phyloP scores from a whole-genome alignment of 352 stramenopile genomes.

The Phytophthora lateralis region DNA sequence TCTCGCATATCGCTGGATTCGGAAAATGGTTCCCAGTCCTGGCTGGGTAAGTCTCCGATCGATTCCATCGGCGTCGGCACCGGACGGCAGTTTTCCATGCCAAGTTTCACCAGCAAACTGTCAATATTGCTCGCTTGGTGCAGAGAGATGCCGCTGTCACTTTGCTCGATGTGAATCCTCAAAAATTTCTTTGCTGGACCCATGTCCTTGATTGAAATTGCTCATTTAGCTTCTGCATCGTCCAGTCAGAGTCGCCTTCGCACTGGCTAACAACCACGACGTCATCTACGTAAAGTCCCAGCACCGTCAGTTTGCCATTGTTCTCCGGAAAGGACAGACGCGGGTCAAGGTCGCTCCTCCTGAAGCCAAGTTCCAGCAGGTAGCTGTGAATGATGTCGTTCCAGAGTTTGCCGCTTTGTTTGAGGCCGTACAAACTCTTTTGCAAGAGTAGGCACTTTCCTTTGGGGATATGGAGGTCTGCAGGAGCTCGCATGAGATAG shows the following conservation, averaged over 20 bases:
- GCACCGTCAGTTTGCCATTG: constrained; percentile 2
- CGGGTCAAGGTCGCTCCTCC: constrained; percentile 5
- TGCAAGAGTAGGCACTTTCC: not conserved
- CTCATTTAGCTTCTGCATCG: not conserved
- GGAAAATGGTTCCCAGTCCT: not conserved
- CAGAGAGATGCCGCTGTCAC: not conserved
- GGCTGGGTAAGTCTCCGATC: not conserved
- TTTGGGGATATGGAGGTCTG: too few relatives aligned
- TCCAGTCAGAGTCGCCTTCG: constrained; percentile 3
- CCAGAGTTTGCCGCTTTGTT: constrained; percentile 15
- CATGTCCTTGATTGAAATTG: constrained; percentile 10
- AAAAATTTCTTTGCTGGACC: constrained; percentile 1
- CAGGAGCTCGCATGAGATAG: constrained; percentile 4
- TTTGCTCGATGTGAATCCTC: constrained; percentile 4
- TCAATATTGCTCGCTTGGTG: constrained; percentile 2
- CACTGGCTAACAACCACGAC: constrained; percentile 6
- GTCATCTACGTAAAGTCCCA: constrained; percentile 12
- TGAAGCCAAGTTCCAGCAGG: not conserved
- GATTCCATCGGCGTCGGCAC: constrained; percentile 1
- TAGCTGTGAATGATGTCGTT: constrained; percentile 5
- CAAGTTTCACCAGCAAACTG: not conserved
- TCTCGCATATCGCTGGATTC: not conserved
- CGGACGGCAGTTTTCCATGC: constrained; percentile 1
- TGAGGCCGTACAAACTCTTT: constrained; percentile 11
- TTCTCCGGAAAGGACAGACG: constrained; percentile 2